Evolutionary conservation across 345 rosid genomes (phyloP).

Genomic region (Xanthoceras sorbifolium): DNA sequence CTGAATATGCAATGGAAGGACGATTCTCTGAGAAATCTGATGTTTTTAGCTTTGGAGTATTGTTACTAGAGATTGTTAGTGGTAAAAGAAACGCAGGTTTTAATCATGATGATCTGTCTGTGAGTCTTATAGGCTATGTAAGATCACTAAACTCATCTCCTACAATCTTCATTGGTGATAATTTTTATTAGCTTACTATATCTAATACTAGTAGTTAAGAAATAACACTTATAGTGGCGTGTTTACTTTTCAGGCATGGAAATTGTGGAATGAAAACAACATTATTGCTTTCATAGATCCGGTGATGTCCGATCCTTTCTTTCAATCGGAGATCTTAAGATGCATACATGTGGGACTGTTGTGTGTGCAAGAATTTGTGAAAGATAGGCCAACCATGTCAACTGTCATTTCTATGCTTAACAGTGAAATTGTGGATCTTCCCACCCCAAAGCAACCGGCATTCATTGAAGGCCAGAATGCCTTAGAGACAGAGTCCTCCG

Average conservation of each 20-base stretch:
- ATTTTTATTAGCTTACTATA: too few species aligned
- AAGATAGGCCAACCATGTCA: not conserved
- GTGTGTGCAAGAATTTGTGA: not conserved
- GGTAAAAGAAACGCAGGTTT: not conserved
- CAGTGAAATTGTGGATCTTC: not conserved
- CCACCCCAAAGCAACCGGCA: not conserved
- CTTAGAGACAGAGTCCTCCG: not conserved
- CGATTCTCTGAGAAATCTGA: not conserved
- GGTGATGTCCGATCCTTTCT: not conserved
- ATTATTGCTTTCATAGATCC: not conserved
- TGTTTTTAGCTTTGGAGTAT: not conserved
- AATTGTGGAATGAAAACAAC: not conserved
- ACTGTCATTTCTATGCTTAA: not conserved
- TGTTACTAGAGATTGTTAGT: not conserved
- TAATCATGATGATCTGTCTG: not conserved
- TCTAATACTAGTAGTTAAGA: not conserved
- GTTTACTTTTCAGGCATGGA: slow-evolving; percentile 3
- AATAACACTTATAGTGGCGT: not conserved
- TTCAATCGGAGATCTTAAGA: not conserved
- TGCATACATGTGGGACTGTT: not conserved
- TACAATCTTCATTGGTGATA: slow-evolving; percentile 1
- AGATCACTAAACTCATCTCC: not conserved
- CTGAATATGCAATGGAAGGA: not conserved
- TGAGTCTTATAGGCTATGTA: not conserved
- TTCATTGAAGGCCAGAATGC: not conserved